phyloP scores from a whole-genome alignment of 2,329 filamentous ascomycete genomes.

The Myriosclerotinia scirpicola region DNA sequence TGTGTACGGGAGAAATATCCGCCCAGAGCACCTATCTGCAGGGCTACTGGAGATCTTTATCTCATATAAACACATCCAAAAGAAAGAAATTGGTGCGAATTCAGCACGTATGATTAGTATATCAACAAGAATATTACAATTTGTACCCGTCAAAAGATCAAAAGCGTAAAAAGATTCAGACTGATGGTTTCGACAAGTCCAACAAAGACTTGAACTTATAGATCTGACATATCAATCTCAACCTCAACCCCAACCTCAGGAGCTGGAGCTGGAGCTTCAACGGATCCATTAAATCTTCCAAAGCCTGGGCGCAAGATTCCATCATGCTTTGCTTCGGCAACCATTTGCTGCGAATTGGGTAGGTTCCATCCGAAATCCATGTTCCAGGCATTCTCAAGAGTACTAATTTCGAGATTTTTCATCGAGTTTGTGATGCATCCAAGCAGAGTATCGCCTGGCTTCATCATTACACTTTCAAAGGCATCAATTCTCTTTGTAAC shows the following conservation, averaged over 20 bases:
- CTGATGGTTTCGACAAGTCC: too few relatives aligned
- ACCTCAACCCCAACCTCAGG: too few relatives aligned
- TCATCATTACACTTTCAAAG: slow-evolving; percentile 39
- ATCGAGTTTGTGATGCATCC: slow-evolving; percentile 37
- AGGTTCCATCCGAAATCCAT: slow-evolving; percentile 34
- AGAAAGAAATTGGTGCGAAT: background rate
- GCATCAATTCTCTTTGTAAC: slow-evolving; percentile 34
- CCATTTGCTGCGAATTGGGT: slow-evolving; percentile 16
- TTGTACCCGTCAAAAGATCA: background rate
- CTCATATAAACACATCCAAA: background rate
- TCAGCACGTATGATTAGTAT: background rate
- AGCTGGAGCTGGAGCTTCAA: slow-evolving; percentile 27
- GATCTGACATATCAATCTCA: background rate
- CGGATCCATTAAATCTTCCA: slow-evolving; percentile 37
- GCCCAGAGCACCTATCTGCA: background rate
- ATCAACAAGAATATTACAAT: background rate
- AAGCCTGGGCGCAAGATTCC: slow-evolving; percentile 33
- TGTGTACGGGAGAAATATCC: background rate
- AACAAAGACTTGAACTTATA: background rate
- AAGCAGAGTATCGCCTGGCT: slow-evolving; percentile 33
- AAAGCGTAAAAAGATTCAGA: too few relatives aligned
- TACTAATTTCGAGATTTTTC: slow-evolving; percentile 27
- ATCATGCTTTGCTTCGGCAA: slow-evolving; percentile 31
- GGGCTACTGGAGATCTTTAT: background rate
- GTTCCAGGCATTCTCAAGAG: slow-evolving; percentile 36